Evolutionary conservation across 306 rosid genomes (phyloP).

Genomic region (Myrica gale): DNA sequence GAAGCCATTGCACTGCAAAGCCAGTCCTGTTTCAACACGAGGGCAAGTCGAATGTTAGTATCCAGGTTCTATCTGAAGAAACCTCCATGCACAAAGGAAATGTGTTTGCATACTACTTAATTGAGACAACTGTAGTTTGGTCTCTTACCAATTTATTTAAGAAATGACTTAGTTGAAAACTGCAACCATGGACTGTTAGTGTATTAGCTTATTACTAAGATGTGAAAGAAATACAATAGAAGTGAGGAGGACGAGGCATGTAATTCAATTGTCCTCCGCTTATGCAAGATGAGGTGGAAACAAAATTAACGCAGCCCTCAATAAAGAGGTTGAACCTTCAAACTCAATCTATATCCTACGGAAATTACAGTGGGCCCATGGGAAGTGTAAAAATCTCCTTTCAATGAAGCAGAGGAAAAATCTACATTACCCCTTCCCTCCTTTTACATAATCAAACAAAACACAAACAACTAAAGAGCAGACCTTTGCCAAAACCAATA

Average conservation of each 20-base stretch:
- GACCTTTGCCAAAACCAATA: not conserved
- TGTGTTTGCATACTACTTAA: not conserved
- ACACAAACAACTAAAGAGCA: not conserved
- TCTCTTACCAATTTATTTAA: constrained; percentile 60
- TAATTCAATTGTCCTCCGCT: not conserved
- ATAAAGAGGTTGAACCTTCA: not conserved
- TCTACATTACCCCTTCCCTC: not conserved
- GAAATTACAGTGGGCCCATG: not conserved
- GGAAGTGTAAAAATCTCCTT: not conserved
- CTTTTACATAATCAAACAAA: not conserved
- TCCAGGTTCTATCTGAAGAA: constrained; percentile 14
- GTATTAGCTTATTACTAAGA: not conserved
- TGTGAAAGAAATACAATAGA: not conserved
- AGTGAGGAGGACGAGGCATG: not conserved
- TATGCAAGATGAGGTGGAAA: not conserved
- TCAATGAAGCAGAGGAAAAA: not conserved
- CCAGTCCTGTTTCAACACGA: constrained; percentile 60
- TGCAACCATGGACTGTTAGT: too few relatives aligned
- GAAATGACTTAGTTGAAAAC: not conserved
- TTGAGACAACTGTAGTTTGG: constrained; percentile 13
- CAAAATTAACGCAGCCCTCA: not conserved
- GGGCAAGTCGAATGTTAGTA: constrained; percentile 10
- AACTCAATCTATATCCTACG: not conserved
- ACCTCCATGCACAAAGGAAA: constrained; percentile 3
- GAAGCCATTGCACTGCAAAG: constrained; percentile 70